Evolutionary conservation across 2,329 filamentous ascomycete species (phyloP).

Genomic region (Ambrosiella xylebori): DNA sequence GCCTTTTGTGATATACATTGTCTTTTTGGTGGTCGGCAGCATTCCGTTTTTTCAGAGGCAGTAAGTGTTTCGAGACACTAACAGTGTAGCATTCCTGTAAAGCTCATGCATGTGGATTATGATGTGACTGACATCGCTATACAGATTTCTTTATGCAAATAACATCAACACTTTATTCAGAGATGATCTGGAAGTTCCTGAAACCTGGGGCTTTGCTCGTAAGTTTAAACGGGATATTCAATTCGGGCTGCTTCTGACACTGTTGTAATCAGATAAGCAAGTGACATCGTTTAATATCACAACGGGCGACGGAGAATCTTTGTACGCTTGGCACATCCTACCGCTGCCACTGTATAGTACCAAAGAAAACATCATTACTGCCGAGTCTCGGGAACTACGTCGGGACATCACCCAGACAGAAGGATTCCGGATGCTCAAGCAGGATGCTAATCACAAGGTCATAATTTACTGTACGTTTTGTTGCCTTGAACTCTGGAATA

Average conservation of each 20-base stretch:
- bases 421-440: slow-evolving; percentile 43
- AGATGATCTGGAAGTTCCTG: slow-evolving; percentile 57
- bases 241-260: not conserved
- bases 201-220: slow-evolving; percentile 79
- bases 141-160: slow-evolving; percentile 69
- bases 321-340: slow-evolving; percentile 85
- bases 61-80: slow-evolving; percentile 32
- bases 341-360: slow-evolving; percentile 60
- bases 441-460: slow-evolving; percentile 44
- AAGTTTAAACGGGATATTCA: slow-evolving; percentile 14
- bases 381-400: slow-evolving; percentile 31
- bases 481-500: too few relatives aligned
- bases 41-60: slow-evolving; percentile 61
- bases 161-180: slow-evolving; percentile 56
- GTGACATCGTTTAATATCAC: slow-evolving; percentile 67
- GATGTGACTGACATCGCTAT: slow-evolving; percentile 21
- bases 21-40: slow-evolving; percentile 47
- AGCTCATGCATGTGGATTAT: not conserved
- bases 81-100: too few relatives aligned
- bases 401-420: slow-evolving; percentile 37
- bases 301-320: slow-evolving; percentile 56
- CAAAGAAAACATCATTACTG: slow-evolving; percentile 46
- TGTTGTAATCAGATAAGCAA: slow-evolving; percentile 48
- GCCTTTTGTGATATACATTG: slow-evolving; percentile 38
- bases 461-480: slow-evolving; percentile 34